phyloP scores from a whole-genome alignment of 495 filamentous ascomycete species.

The Daldinia concentrica region DNA sequence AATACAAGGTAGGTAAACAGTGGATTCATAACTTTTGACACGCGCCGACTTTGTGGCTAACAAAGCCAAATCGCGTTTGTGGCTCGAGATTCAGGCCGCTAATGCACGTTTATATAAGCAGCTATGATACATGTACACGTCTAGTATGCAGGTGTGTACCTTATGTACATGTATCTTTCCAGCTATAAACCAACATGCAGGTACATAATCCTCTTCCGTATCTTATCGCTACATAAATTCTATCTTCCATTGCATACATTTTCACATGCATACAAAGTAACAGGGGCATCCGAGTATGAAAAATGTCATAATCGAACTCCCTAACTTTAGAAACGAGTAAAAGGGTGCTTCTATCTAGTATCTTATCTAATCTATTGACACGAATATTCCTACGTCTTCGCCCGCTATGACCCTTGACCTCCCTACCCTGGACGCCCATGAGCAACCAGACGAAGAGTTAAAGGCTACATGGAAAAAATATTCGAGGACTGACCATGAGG shows the following conservation, averaged over 20 bases:
- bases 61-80: constrained; percentile 28
- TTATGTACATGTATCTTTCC: background rate
- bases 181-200: too few relatives aligned
- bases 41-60: constrained; percentile 31
- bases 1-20: constrained; percentile 41
- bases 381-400: background rate
- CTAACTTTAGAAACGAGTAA: background rate
- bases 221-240: background rate
- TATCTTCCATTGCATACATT: background rate
- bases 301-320: background rate
- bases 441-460: constrained; percentile 72
- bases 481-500: constrained; percentile 53
- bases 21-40: constrained; percentile 19
- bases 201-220: too few relatives aligned
- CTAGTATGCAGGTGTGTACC: too few relatives aligned
- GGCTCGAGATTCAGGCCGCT: constrained; percentile 4
- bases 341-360: background rate
- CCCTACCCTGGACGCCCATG: constrained; percentile 70
- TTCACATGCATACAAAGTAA: constrained; percentile 3
- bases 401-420: constrained; percentile 52
- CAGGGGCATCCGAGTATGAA: too few relatives aligned
- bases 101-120: constrained; percentile 9
- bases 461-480: constrained; percentile 69
- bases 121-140: background rate
- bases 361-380: background rate